Evolutionary conservation across 371 early-diverging fungal genomes (phyloP).

Genomic region (Batrachochytrium dendrobatidis): DNA sequence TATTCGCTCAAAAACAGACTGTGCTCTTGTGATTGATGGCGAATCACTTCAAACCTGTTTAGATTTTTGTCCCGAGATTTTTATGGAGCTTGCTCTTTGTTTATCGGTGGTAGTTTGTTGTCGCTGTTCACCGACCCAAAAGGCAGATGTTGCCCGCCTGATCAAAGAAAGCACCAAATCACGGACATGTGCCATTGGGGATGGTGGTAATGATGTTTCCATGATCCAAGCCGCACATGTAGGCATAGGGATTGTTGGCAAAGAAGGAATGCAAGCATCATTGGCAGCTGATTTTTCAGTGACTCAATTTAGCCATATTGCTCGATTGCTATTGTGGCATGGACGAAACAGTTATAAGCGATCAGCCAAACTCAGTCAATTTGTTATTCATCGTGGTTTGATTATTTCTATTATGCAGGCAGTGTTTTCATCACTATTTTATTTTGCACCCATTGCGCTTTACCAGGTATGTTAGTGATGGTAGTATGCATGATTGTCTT

Average conservation of each 20-base stretch:
- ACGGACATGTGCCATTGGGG: slow-evolving; percentile 82
- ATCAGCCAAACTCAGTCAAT: slow-evolving; percentile 92
- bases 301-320: slow-evolving; percentile 83
- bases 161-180: slow-evolving; percentile 54
- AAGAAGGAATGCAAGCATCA: slow-evolving; percentile 97
- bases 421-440: slow-evolving; percentile 96
- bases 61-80: slow-evolving; percentile 68
- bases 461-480: slow-evolving; percentile 59
- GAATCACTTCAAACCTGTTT: slow-evolving; percentile 68
- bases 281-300: slow-evolving; percentile 97
- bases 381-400: slow-evolving; percentile 98
- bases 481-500: slow-evolving; percentile 5
- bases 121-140: slow-evolving; percentile 98
- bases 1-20: slow-evolving; percentile 30
- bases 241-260: slow-evolving; percentile 98
- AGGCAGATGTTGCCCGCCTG: slow-evolving; percentile 87
- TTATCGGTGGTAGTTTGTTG: slow-evolving; percentile 94
- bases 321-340: slow-evolving; percentile 90
- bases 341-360: slow-evolving; percentile 94
- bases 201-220: slow-evolving; percentile 99
- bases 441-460: slow-evolving; percentile 96
- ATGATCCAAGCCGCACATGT: slow-evolving; percentile 99
- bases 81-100: slow-evolving; percentile 70
- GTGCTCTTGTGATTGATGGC: slow-evolving; percentile 93
- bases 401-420: slow-evolving; percentile 98